Evolutionary conservation across 164 flowering plant genomes (phyloP), one percentile per base, ranked within the genome.

Genomic region (Vitis amurensis): DNA sequence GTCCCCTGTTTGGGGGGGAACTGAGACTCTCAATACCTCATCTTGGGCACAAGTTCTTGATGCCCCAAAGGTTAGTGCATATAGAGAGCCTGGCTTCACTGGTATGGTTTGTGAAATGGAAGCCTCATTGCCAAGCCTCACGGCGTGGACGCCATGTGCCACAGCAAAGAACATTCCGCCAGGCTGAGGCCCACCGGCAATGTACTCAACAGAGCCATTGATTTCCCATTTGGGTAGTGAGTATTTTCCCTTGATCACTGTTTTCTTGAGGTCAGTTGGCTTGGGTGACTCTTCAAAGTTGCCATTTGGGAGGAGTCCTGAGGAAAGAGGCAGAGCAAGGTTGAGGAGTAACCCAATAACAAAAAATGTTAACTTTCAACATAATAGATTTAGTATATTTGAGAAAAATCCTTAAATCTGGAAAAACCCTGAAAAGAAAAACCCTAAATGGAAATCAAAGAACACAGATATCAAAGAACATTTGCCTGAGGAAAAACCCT

Each of bases 1-100:
- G 59, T 89, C 94, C 16, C 92, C 99, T 10, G 78, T 13, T 59
- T 73, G 87, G 55, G 90, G 80, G 60, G 79, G 83, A 17, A 88
- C 97, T 0, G 85, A 80, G 59, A 91, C 91, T 70, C 90, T 82
- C 67, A 94, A 68, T 10, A 88, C 91, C 82, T 94, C 99, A 3
- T 91, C 92, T 72, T 94, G 97, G 7, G 98, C 98, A 81, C 99
- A 94, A 53, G 99, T 94, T 55, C 98, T 86, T 9, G 99, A 86
- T 3, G 98, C 91, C 0, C 93, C 87, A 50, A 94, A 91, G 29
- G 97, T 91, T n/a, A 94, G 86, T 16, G 95, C 86, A 63, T 94
- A 94, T 1, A 84, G 73, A 29, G 88, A 57, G 15, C 95, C 97
- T 16, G 68, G 72, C 61, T 82, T 86, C 0, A 92, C 87, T 1